Evolutionary conservation across 257 asterid genomes (phyloP), one percentile per base, ranked within the genome.

Genomic region (Orobanche coerulescens): DNA sequence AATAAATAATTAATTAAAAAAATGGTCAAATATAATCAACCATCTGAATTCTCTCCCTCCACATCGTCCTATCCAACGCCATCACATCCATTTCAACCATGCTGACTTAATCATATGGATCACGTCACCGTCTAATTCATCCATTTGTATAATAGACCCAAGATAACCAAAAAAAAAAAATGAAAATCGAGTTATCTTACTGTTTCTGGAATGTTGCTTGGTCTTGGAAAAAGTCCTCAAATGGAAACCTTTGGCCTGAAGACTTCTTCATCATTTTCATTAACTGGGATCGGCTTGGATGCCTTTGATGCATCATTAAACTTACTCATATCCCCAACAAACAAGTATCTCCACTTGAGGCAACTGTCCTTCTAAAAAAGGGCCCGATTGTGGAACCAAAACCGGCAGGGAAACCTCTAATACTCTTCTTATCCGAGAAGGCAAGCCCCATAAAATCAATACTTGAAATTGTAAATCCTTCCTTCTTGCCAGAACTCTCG

Each of bases 151-250:
- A n/a, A n/a, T n/a, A n/a, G n/a, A n/a, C n/a, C n/a, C n/a, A n/a
- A n/a, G n/a, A n/a, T n/a, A n/a, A n/a, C n/a, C n/a, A n/a, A n/a
- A n/a, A n/a, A n/a, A n/a, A n/a, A n/a, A n/a, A n/a, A n/a, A n/a
- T n/a, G n/a, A 9, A 1, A 0, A 10, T 37, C 11, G 11, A 37
- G 36, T 8, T 37, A 67, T 53, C 87, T 73, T 78, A 92, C 98
- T 3, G 95, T 60, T 74, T 81, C 76, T 0, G 98, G 88, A 64
- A 92, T 92, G 81, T 92, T 67, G 56, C 66, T 81, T 3, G 97
- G 96, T 69, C 97, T 86, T 4, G 97, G 95, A 64, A 92, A 92
- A 74, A 88, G 84, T 52, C 98, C 98, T 97, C 98, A 92, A 10
- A 95, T 92, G 63, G 98, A 88, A 67, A 88, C 95, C 84, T 84